Conservation (phyloP, 2,329 filamentous ascomycete genomes). For the Drechslerella stenobrocha region DNA sequence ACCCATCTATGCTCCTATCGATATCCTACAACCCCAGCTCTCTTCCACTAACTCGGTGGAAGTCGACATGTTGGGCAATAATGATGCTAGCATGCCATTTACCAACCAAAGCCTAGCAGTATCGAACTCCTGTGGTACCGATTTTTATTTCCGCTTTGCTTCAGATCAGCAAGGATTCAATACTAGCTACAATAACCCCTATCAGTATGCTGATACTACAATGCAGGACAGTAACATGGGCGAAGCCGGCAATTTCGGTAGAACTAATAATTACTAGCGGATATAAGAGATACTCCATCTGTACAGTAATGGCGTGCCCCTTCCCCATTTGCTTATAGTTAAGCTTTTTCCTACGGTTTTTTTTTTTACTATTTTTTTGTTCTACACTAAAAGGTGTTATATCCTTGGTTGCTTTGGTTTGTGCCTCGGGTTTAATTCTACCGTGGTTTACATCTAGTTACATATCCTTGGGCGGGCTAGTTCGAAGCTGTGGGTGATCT, state of each 20-base stretch:
- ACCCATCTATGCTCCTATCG: background rate
- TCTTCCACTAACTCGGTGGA: background rate
- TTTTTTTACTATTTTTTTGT: conserved; percentile 1
- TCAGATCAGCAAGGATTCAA: background rate
- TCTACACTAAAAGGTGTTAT: background rate
- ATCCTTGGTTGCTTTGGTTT: background rate
- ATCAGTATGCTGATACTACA: background rate
- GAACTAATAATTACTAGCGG: too few species aligned
- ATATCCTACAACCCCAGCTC: background rate
- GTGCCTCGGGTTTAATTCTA: background rate
- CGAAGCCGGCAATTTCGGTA: background rate
- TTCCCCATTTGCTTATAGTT: background rate
- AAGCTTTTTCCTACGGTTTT: background rate
- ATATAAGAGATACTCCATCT: conserved; percentile 6
- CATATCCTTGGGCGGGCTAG: too few species aligned
- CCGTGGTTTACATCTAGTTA: too few species aligned
- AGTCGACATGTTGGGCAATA: background rate
- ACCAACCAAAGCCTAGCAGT: background rate
- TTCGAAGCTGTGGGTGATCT: too few species aligned
- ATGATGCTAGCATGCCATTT: background rate
- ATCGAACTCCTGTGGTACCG: background rate
- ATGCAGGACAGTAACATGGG: conserved; percentile 24
- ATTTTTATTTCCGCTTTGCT: background rate
- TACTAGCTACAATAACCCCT: too few species aligned
- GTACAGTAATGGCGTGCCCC: conserved; percentile 23